Conservation (phyloP, 257 asterid genomes). For the Paraleonurus japonicus region DNA sequence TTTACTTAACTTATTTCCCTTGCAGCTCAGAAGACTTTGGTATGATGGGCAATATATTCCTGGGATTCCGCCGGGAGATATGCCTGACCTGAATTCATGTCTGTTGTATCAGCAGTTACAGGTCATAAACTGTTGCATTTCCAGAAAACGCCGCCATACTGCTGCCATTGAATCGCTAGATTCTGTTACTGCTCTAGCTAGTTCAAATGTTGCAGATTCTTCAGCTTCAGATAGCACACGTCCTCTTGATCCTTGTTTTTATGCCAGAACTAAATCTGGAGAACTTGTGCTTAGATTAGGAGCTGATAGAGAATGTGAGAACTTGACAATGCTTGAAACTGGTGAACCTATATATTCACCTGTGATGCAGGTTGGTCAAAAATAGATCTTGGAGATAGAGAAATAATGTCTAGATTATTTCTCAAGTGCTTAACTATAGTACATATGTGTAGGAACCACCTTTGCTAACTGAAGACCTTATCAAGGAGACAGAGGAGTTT, state of each 20-base stretch:
- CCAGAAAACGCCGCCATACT: slow-evolving; percentile 75
- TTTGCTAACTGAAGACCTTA: slow-evolving; percentile 88
- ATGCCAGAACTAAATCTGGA: slow-evolving; percentile 74
- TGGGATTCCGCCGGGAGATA: slow-evolving; percentile 79
- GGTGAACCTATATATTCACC: slow-evolving; percentile 93
- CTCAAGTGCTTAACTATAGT: slow-evolving; percentile 26
- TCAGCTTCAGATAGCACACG: slow-evolving; percentile 45
- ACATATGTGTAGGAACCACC: slow-evolving; percentile 73
- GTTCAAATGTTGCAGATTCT: slow-evolving; percentile 36
- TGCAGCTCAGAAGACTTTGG: slow-evolving; percentile 94
- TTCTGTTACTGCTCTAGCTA: slow-evolving; percentile 50
- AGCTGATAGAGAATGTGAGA: slow-evolving; percentile 66
- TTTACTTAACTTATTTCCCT: slow-evolving; percentile 23
- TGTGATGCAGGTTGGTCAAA: slow-evolving; percentile 73
- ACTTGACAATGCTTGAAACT: slow-evolving; percentile 84
- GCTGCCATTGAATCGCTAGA: slow-evolving; percentile 83
- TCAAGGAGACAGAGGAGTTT: slow-evolving; percentile 97
- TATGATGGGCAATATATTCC: slow-evolving; percentile 89
- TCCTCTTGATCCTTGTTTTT: slow-evolving; percentile 43
- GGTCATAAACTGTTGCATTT: slow-evolving; percentile 94
- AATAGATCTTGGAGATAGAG: slow-evolving; percentile 20
- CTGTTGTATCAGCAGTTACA: slow-evolving; percentile 93
- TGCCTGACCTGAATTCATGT: slow-evolving; percentile 90
- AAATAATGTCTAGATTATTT: slow-evolving; percentile 22
- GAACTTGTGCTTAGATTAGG: slow-evolving; percentile 86